These are phyloP conservation scores for Polyplosphaeria fusca DNA, from an alignment of 495 filamentous ascomycete species.

Conservation along the genomic window DNA sequence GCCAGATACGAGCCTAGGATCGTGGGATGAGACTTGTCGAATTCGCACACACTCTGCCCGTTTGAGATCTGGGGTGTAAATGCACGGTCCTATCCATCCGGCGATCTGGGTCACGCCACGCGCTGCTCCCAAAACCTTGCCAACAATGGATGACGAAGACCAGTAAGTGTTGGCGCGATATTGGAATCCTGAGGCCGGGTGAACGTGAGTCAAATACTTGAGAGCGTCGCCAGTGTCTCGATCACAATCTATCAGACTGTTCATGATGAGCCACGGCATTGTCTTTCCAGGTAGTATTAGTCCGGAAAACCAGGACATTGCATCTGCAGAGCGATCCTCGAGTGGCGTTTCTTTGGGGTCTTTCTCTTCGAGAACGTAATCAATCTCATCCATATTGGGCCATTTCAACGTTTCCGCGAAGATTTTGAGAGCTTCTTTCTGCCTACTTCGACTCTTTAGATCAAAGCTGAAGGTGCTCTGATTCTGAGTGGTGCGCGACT, in stretches of 20 bases:
- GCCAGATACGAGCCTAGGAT: constrained; percentile 47
- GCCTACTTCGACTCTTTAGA: constrained; percentile 59
- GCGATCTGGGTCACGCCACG: constrained; percentile 41
- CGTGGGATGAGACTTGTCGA: constrained; percentile 49
- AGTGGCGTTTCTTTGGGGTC: constrained; percentile 52
- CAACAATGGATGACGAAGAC: constrained; percentile 64
- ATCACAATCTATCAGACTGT: constrained; percentile 68
- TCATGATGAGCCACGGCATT: constrained; percentile 70
- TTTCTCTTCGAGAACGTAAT: constrained; percentile 55
- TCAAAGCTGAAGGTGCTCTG: constrained; percentile 49
- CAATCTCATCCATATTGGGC: constrained; percentile 64
- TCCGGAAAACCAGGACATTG: constrained; percentile 71
- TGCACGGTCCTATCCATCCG: constrained; percentile 66
- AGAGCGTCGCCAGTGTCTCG: constrained; percentile 57
- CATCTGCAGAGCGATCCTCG: constrained; percentile 59
- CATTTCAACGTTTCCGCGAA: constrained; percentile 70
- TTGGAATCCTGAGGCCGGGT: constrained; percentile 66
- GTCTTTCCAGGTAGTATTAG: constrained; percentile 66
- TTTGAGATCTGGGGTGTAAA: constrained; percentile 57
- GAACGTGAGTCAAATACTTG: constrained; percentile 57
- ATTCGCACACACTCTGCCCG: constrained; percentile 63
- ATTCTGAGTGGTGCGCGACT: constrained; percentile 44
- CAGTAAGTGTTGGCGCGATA: constrained; percentile 69
- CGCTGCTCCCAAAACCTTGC: constrained; percentile 60
- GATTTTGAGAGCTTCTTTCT: constrained; percentile 60